Evolutionary conservation across 768 basidiomycete species (phyloP), one percentile per base, ranked within the genome.

Genomic region (Lactifluus hygrophoroides): DNA sequence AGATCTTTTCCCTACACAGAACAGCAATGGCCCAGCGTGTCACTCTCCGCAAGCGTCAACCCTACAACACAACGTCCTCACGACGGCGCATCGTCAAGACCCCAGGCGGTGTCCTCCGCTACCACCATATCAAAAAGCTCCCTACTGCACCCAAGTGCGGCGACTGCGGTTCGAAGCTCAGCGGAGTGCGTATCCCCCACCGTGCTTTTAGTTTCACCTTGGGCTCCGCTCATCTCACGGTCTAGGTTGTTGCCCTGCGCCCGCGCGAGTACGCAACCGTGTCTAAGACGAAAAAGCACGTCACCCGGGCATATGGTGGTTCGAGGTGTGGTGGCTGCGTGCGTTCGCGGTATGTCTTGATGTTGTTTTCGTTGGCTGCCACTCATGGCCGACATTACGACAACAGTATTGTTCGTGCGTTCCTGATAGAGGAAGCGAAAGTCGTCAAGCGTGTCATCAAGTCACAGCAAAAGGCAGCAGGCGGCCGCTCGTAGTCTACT

Each of bases 371-470:
- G 7, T 57, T 40, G 28, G 45, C 1, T 17, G n/a, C 16, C 49
- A 43, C 42, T 5, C 17, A 17, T 34, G 55, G 25, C n/a, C 50
- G 3, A n/a, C 14, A 38, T n/a, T 2, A 23, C 23, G 11, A 43
- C 19, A n/a, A 50, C 63, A 97, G 96, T 63, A 94, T 99, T 67
- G 87, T 98, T 67, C 90, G 96, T 60, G 94, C 96, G 63, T 99
- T 99, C 86, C 77, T 99, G 60, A 90, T 99, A 40, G 96, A 98
- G 80, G 96, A 99, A 80, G 96, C 96, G 45, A 98, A 98, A 81
- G 98, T 99, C 68, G 96, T 99, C 71, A 99, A 99, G 86, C 88
- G 84, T 77, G 95, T 98, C 67, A 94, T 97, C 81, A 96, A 96
- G 80, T 86, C 88, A 70, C 91, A 90, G 75, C 76, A 82, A 72